Conservation (phyloP, 495 filamentous ascomycete species). For the Penicillium atrosanguineum region DNA sequence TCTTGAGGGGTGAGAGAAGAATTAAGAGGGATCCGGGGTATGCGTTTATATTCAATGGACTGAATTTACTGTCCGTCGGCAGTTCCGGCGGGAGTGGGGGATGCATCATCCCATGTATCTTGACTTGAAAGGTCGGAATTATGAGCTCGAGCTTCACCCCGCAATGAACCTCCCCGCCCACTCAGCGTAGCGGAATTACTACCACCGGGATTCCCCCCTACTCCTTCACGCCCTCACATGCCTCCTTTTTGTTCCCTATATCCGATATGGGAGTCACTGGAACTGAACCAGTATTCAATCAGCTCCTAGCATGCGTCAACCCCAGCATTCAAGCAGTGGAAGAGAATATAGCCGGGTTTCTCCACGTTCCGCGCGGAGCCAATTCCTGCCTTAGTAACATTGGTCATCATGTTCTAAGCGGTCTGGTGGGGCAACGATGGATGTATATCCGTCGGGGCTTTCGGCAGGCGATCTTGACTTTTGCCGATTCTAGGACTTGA, state of each 20-base stretch:
- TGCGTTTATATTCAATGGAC: slow-evolving; percentile 3
- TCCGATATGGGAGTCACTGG: too few species aligned
- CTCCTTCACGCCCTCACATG: not conserved
- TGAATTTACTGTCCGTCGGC: slow-evolving; percentile 3
- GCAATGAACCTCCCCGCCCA: slow-evolving; percentile 4
- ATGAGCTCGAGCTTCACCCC: slow-evolving; percentile 5
- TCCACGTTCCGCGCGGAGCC: slow-evolving; percentile 6
- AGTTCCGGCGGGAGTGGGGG: slow-evolving; percentile 11
- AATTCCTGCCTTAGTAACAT: slow-evolving; percentile 5
- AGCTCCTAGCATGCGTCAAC: too few species aligned
- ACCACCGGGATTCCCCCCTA: not conserved
- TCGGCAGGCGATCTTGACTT: not conserved
- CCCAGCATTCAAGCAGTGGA: not conserved
- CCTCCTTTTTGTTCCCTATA: not conserved
- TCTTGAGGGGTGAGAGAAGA: not conserved
- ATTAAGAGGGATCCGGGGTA: slow-evolving; percentile 4
- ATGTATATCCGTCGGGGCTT: slow-evolving; percentile 14
- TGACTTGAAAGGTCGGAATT: not conserved
- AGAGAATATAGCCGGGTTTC: slow-evolving; percentile 21
- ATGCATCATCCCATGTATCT: not conserved
- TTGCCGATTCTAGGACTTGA: not conserved
- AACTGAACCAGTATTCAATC: too few species aligned
- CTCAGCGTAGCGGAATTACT: slow-evolving; percentile 18
- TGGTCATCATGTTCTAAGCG: slow-evolving; percentile 26
- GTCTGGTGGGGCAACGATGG: slow-evolving; percentile 6